Evolutionary conservation across 305 asterid genomes (phyloP).

Genomic region (Fraxinus paxiana): DNA sequence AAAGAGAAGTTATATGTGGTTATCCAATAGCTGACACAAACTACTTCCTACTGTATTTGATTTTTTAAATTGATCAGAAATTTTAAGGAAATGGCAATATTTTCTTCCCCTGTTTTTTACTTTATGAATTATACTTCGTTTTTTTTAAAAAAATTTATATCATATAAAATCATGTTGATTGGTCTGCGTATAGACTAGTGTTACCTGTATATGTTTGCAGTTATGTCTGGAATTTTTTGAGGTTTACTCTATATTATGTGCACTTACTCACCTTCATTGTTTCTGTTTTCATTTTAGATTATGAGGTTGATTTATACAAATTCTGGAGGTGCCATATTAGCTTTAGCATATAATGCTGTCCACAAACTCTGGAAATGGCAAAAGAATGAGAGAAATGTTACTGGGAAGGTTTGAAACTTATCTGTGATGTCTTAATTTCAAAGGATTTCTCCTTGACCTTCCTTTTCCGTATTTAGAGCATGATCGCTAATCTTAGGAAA

Average conservation of each 20-base stretch:
- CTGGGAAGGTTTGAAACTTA: constrained; percentile 45
- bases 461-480: neutral
- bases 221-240: neutral
- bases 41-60: neutral
- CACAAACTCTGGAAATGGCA: constrained; percentile 84
- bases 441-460: neutral
- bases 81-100: neutral
- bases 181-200: neutral
- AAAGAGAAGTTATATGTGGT: neutral
- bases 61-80: neutral
- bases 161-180: neutral
- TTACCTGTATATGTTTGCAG: neutral
- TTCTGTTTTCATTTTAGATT: constrained; percentile 39
- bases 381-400: constrained; percentile 35
- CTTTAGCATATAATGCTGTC: constrained; percentile 57
- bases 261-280: neutral
- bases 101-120: neutral
- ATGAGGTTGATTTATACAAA: constrained; percentile 54
- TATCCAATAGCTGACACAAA: neutral
- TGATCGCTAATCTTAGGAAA: neutral
- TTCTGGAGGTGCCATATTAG: constrained; percentile 59
- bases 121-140: neutral
- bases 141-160: neutral
- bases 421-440: neutral
- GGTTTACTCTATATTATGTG: neutral